Percentiles rank a stretch among this genome's conserved stretches.
Evolutionary conservation across 2,329 filamentous ascomycete species (phyloP).

Genomic region (Neofusicoccum sp.): DNA sequence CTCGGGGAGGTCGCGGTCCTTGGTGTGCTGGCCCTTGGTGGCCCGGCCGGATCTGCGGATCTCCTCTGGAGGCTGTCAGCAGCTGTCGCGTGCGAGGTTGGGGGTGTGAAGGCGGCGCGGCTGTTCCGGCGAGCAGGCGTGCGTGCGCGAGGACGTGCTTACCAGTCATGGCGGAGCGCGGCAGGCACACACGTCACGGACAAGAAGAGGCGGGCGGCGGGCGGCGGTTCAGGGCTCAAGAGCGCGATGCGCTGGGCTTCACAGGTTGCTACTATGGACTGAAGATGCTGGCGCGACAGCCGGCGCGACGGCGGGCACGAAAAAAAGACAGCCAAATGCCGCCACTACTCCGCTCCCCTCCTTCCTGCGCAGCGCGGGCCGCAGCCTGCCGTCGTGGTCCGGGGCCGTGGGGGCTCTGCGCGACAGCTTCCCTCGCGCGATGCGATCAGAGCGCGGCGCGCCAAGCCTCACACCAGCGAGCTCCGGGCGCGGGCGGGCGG

Average conservation of each 20-base stretch:
- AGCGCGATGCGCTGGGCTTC: slow-evolving; percentile 26
- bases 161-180: slow-evolving; percentile 55
- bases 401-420: neutral
- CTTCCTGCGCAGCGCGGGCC: too few relatives aligned
- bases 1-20: slow-evolving; percentile 66
- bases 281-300: slow-evolving; percentile 11
- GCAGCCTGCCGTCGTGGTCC: neutral
- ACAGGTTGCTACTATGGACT: slow-evolving; percentile 23
- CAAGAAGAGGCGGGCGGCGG: slow-evolving; percentile 1
- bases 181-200: slow-evolving; percentile 16
- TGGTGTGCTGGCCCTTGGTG: slow-evolving; percentile 93
- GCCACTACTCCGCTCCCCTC: slow-evolving; percentile 9
- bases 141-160: slow-evolving; percentile 44
- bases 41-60: slow-evolving; percentile 90
- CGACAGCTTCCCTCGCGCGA: neutral
- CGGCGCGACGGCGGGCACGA: slow-evolving; percentile 3
- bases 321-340: slow-evolving; percentile 10
- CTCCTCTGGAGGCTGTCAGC: slow-evolving; percentile 60
- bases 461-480: slow-evolving; percentile 12
- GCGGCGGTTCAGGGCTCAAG: slow-evolving; percentile 13
- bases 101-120: slow-evolving; percentile 19
- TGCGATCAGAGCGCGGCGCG: slow-evolving; percentile 19
- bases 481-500: slow-evolving; percentile 3
- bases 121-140: slow-evolving; percentile 14
- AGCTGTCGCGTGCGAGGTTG: slow-evolving; percentile 17